phyloP scores from a whole-genome alignment of 192 early-diverging fungal species.

The Dissophora globulifera region DNA sequence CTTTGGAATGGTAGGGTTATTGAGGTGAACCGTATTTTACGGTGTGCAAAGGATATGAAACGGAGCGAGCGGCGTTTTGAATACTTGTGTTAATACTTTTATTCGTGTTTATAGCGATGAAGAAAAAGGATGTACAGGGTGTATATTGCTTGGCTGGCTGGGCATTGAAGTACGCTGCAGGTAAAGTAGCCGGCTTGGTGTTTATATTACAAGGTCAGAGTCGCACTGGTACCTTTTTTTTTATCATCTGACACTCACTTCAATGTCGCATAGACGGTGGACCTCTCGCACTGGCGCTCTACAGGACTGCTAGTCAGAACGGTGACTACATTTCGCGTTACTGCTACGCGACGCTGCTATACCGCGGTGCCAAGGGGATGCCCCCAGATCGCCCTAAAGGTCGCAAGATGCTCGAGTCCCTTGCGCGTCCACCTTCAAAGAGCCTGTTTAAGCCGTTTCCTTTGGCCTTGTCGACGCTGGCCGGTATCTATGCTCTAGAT shows the following conservation, averaged over 20 bases:
- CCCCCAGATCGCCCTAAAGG: slow-evolving; percentile 48
- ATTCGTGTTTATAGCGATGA: too few species aligned
- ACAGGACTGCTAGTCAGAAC: slow-evolving; percentile 49
- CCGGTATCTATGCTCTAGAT: slow-evolving; percentile 55
- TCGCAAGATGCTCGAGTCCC: slow-evolving; percentile 44
- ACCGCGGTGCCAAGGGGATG: slow-evolving; percentile 56
- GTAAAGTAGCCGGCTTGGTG: slow-evolving; percentile 13
- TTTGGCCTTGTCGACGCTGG: slow-evolving; percentile 58
- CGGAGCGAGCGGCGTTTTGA: too few species aligned
- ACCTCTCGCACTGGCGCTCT: slow-evolving; percentile 52
- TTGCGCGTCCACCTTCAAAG: slow-evolving; percentile 33
- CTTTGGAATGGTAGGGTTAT: slow-evolving; percentile 17
- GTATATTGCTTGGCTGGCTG: too few species aligned
- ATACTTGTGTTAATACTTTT: too few species aligned
- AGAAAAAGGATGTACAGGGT: too few species aligned
- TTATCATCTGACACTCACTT: background rate
- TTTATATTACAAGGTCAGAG: background rate
- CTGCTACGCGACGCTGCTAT: slow-evolving; percentile 60
- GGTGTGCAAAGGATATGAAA: too few species aligned
- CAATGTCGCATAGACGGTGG: slow-evolving; percentile 30
- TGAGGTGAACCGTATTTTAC: too few species aligned
- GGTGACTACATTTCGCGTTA: slow-evolving; percentile 57
- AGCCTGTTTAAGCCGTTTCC: slow-evolving; percentile 49
- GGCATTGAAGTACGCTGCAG: slow-evolving; percentile 16
- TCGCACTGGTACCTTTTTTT: background rate